Conservation (phyloP, 2,329 filamentous ascomycete genomes). For the Epichloe glyceriae region DNA sequence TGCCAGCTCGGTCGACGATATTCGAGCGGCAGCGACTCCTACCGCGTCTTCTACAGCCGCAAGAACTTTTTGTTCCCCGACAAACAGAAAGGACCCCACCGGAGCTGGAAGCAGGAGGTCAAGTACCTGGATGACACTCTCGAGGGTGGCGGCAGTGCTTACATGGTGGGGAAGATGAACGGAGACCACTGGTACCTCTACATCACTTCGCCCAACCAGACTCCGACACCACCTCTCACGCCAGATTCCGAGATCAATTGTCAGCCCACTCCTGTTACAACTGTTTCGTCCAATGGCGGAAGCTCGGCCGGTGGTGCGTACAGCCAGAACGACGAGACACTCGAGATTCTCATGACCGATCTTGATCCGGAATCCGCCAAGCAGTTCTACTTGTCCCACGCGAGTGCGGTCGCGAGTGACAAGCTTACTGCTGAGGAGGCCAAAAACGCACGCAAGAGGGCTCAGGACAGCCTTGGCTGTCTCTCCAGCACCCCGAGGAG, state of each 20-base stretch:
- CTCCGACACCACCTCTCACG: constrained; percentile 70
- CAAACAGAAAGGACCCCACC: constrained; percentile 84
- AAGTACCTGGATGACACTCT: constrained; percentile 87
- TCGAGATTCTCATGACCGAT: constrained; percentile 62
- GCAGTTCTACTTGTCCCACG: constrained; percentile 57
- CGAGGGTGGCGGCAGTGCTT: constrained; percentile 82
- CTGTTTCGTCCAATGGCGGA: constrained; percentile 37
- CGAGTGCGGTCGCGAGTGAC: constrained; percentile 80
- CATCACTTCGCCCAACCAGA: constrained; percentile 73
- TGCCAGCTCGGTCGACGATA: constrained; percentile 49
- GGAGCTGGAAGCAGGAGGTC: constrained; percentile 96
- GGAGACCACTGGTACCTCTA: constrained; percentile 99
- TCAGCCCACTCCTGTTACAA: constrained; percentile 29
- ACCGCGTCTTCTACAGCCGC: constrained; percentile 95
- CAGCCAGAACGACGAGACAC: constrained; percentile 57
- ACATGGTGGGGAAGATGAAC: constrained; percentile 99
- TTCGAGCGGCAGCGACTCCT: constrained; percentile 73
- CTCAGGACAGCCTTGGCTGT: constrained; percentile 45
- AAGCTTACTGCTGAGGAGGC: constrained; percentile 59
- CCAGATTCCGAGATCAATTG: constrained; percentile 40
- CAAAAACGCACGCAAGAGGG: constrained; percentile 46
- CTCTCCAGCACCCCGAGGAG: constrained; percentile 44
- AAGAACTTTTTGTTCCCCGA: constrained; percentile 98
- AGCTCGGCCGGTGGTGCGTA: constrained; percentile 25
- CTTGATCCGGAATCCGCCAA: constrained; percentile 55